A percentile compares a stretch with the other conserved stretches of the same genome.
Evolutionary conservation across 495 filamentous ascomycete genomes (phyloP).

Genomic region (Geopyxis carbonaria): DNA sequence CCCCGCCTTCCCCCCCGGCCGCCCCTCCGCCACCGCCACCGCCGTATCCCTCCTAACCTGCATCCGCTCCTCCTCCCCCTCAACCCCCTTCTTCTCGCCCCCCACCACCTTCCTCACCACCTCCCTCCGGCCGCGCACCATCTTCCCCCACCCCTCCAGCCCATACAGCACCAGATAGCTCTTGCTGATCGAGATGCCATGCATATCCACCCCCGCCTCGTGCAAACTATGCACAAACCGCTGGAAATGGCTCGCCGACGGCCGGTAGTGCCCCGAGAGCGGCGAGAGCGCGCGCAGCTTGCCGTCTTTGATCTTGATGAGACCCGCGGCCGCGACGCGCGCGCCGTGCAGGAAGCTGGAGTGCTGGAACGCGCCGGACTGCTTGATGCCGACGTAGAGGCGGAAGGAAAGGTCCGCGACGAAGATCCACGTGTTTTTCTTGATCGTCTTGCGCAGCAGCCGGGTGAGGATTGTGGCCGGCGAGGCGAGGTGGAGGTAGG

Average conservation of each 20-base stretch:
- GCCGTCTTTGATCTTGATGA: slow-evolving; percentile 72
- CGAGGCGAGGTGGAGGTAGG: slow-evolving; percentile 43
- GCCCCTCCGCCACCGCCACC: slow-evolving; percentile 7
- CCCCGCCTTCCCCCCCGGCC: too few species aligned
- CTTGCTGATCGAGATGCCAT: slow-evolving; percentile 54
- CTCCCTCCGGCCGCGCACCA: slow-evolving; percentile 38
- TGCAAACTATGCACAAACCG: slow-evolving; percentile 58
- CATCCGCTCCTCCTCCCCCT: slow-evolving; percentile 10
- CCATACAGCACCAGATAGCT: slow-evolving; percentile 69
- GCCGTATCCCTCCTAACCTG: slow-evolving; percentile 20
- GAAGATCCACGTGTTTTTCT: slow-evolving; percentile 80
- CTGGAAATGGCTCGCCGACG: slow-evolving; percentile 58
- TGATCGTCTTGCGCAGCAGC: slow-evolving; percentile 49
- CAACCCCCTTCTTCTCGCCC: not conserved
- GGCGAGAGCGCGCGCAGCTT: slow-evolving; percentile 40
- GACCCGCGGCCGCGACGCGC: slow-evolving; percentile 63
- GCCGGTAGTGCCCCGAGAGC: slow-evolving; percentile 72
- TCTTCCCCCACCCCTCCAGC: slow-evolving; percentile 56
- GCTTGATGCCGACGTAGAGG: slow-evolving; percentile 81
- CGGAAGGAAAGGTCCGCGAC: slow-evolving; percentile 74
- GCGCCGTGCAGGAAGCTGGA: slow-evolving; percentile 70
- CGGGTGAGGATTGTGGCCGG: slow-evolving; percentile 53
- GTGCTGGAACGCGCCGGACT: slow-evolving; percentile 77
- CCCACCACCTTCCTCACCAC: slow-evolving; percentile 6
- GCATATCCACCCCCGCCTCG: slow-evolving; percentile 62